Evolutionary conservation across 345 rosid species (phyloP), one percentile per base, ranked within the genome.

Genomic region (Heritiera littoralis): DNA sequence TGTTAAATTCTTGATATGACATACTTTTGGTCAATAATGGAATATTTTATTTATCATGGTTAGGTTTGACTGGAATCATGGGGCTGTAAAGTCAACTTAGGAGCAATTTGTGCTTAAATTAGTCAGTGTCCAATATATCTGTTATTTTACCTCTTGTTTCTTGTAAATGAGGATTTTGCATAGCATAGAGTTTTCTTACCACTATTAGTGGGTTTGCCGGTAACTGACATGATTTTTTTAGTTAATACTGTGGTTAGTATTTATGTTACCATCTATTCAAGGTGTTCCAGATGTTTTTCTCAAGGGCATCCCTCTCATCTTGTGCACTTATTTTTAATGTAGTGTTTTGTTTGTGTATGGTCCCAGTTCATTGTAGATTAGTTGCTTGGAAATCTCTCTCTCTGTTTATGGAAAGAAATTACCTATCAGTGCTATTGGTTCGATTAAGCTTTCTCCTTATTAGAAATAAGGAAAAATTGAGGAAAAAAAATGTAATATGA

Each of bases 1-100:
- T 76, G 30, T 79, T 74, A 64, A 54, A 7, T 60, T 49, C 56
- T 78, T 64, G 28, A 32, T 51, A 55, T 75, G 55, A 56, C 75
- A 41, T 18, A 41, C 45, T 67, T 56, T 69, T 54, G 15, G 60
- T 61, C 18, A 28, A 59, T 28, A 10, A 51, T 46, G 55, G 38
- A 59, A 28, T 35, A 4, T 59, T 48, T 78, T 38, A 45, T 49
- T 30, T 15, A 32, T 38, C 61, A 56, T 13, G 66, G 23, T 35
- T 35, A 35, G 38, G 38, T 35, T 35, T 35, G 3, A 35, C 38
- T 35, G 38, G 38, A 35, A 35, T 35, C 38, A 35, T 35, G 38
- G 38, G 43, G 51, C 48, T 55, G 1, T 48, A 65, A 43, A 43
- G n/a, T 12, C 35, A 75, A 52, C 35, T 17, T 17, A 63, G 46